Evolutionary conservation across 192 early-diverging fungal genomes (phyloP), one percentile per base, ranked within the genome.

Genomic region (Podila horticola): DNA sequence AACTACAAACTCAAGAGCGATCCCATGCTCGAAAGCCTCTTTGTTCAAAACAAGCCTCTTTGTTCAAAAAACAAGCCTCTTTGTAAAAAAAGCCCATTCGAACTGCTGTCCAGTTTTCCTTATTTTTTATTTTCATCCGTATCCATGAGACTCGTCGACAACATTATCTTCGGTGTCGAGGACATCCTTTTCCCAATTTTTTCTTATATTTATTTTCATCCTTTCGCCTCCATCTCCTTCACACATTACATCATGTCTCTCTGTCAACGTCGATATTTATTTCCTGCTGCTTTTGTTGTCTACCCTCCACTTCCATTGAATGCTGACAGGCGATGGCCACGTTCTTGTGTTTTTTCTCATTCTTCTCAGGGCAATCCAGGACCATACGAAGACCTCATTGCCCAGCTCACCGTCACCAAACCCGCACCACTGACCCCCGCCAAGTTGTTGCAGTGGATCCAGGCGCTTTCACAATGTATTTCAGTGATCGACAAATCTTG

Each of bases 401-500:
- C 70, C 12, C 76, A 79, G 33, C 70, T 79, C 20, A 79, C 76
- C 51, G 52, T 72, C 17, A 72, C 76, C 28, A 79, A 79, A 28
- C 76, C 76, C 15, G 65, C 66, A 19, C 68, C 79, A 10, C 34
- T 71, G 66, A 67, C 63, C 20, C 67, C 73, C 3, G 26, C 75
- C 12, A 76, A 74, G 31, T 61, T 86, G 17, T 72, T 79, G 30
- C 65, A 85, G 19, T 88, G 87, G 87, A 77, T 86, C 36, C 74
- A 74, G 49, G 75, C 81, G 7, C 71, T 88, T n/a, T 84, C 85
- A 6, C 82, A 85, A 52, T 82, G 72, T 36, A 86, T 85, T 7
- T 85, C 87, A 0, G 67, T 73, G 12, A 38, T 90, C 41, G 84
- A 87, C 72, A 72, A 82, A 69, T 77, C 81, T 15, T 90, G 87